Evolutionary conservation across 2,329 filamentous ascomycete species (phyloP).

Genomic region (Aphanoascus verrucosus): DNA sequence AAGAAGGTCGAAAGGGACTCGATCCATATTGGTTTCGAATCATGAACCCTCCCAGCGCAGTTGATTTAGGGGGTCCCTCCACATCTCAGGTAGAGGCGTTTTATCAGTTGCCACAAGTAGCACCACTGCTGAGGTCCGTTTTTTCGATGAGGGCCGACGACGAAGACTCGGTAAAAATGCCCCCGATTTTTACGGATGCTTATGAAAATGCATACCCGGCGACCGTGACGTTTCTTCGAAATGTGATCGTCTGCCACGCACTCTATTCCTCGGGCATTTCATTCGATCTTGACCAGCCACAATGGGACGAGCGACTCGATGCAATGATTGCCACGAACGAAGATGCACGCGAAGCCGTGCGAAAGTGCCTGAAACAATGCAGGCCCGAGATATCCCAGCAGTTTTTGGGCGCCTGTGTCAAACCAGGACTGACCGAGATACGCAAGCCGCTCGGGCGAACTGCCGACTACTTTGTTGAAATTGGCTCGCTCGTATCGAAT

Average conservation of each 20-base stretch:
- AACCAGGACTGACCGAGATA: slow-evolving; percentile 31
- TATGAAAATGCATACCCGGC: slow-evolving; percentile 49
- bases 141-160: not conserved
- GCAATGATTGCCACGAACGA: slow-evolving; percentile 60
- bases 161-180: slow-evolving; percentile 24
- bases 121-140: slow-evolving; percentile 24
- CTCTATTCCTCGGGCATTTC: slow-evolving; percentile 34
- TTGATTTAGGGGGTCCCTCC: slow-evolving; percentile 21
- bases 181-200: slow-evolving; percentile 20
- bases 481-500: slow-evolving; percentile 47
- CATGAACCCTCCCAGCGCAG: slow-evolving; percentile 43
- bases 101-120: slow-evolving; percentile 33
- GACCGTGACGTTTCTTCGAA: slow-evolving; percentile 59
- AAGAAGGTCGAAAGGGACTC: slow-evolving; percentile 81
- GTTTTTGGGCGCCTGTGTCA: slow-evolving; percentile 38
- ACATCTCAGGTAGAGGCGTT: slow-evolving; percentile 25
- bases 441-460: slow-evolving; percentile 36
- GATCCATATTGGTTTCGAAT: slow-evolving; percentile 65
- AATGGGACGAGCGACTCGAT: slow-evolving; percentile 76
- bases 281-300: slow-evolving; percentile 52
- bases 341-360: slow-evolving; percentile 48
- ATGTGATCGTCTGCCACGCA: slow-evolving; percentile 50
- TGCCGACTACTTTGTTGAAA: slow-evolving; percentile 43
- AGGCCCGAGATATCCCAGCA: slow-evolving; percentile 31
- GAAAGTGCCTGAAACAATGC: slow-evolving; percentile 25